Percentiles rank a stretch among this genome's conserved stretches.
Conservation (phyloP, 495 filamentous ascomycete genomes). For the Penicillium macrosclerotiorum region DNA sequence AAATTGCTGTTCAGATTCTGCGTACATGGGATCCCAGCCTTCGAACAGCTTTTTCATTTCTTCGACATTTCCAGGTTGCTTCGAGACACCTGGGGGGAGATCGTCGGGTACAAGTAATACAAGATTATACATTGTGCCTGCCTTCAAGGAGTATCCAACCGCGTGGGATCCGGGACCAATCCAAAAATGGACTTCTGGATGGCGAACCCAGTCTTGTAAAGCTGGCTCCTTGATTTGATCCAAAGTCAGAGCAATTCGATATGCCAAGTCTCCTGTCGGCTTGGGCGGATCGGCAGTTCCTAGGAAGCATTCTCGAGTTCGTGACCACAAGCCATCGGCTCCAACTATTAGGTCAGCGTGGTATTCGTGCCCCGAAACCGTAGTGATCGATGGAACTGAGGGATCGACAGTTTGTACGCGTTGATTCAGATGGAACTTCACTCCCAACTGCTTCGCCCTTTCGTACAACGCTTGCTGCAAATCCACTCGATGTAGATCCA, state of each 20-base stretch:
- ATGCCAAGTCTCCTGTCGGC: slow-evolving; percentile 68
- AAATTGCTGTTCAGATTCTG: no score
- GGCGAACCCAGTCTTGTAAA: slow-evolving; percentile 49
- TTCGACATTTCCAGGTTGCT: slow-evolving; percentile 53
- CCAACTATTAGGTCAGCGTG: slow-evolving; percentile 56
- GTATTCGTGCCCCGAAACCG: slow-evolving; percentile 23
- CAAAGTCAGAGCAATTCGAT: slow-evolving; percentile 58
- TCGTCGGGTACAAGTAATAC: slow-evolving; percentile 69
- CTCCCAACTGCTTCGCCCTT: slow-evolving; percentile 52
- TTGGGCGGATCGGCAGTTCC: slow-evolving; percentile 43
- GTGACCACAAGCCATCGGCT: slow-evolving; percentile 57
- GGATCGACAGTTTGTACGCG: slow-evolving; percentile 44
- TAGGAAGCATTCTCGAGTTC: slow-evolving; percentile 47
- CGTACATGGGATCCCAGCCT: slow-evolving; percentile 56
- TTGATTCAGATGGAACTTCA: slow-evolving; percentile 45
- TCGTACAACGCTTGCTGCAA: slow-evolving; percentile 53
- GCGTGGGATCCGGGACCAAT: slow-evolving; percentile 63
- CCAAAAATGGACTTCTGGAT: slow-evolving; percentile 68
- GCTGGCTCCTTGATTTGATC: slow-evolving; percentile 42
- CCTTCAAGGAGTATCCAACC: slow-evolving; percentile 63
- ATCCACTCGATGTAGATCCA: slow-evolving; percentile 60
- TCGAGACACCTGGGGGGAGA: slow-evolving; percentile 56
- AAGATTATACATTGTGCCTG: slow-evolving; percentile 63
- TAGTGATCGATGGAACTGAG: slow-evolving; percentile 23
- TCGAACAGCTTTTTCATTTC: slow-evolving; percentile 64